These are phyloP conservation scores for Fusarium irregulare DNA, from an alignment of 2,329 filamentous ascomycete species.

Conservation along the genomic window DNA sequence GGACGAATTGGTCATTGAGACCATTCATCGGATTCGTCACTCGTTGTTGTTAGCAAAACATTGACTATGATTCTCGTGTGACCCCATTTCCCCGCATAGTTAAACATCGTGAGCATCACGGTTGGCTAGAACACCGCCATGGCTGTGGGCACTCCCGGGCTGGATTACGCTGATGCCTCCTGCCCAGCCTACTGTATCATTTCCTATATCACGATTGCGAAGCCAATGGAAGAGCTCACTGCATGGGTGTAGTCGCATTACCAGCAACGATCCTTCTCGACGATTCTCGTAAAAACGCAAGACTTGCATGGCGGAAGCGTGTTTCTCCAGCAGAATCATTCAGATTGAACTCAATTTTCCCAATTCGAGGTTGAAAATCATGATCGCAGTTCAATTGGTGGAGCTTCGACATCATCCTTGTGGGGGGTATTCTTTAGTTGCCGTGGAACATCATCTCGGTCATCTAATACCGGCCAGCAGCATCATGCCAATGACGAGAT, in stretches of 20 bases:
- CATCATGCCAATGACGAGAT: constrained; percentile 26
- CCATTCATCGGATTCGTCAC: constrained; percentile 37
- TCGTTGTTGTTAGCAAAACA: constrained; percentile 30
- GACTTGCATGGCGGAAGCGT: constrained; percentile 14
- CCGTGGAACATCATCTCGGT: constrained; percentile 27
- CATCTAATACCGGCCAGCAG: constrained; percentile 35
- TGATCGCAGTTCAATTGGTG: constrained; percentile 30
- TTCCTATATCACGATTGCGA: constrained; percentile 14
- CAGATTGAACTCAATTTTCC: constrained; percentile 7
- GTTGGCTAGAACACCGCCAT: constrained; percentile 36
- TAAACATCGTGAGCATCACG: constrained; percentile 41
- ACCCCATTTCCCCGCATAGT: constrained; percentile 46
- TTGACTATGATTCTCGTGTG: constrained; percentile 45
- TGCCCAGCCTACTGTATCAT: constrained; percentile 4
- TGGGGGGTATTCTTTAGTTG: constrained; percentile 15
- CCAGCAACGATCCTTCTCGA: constrained; percentile 30
- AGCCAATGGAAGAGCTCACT: constrained; percentile 24
- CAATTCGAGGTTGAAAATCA: constrained; percentile 19
- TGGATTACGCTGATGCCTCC: constrained; percentile 16
- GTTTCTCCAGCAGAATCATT: constrained; percentile 10
- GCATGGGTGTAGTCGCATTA: constrained; percentile 27
- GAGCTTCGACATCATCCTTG: constrained; percentile 34
- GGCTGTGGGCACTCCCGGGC: constrained; percentile 31
- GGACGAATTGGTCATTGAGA: constrained; percentile 40
- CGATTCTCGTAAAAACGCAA: constrained; percentile 19